phyloP scores from a whole-genome alignment of 495 filamentous ascomycete genomes.

The Penicilliopsis zonata region DNA sequence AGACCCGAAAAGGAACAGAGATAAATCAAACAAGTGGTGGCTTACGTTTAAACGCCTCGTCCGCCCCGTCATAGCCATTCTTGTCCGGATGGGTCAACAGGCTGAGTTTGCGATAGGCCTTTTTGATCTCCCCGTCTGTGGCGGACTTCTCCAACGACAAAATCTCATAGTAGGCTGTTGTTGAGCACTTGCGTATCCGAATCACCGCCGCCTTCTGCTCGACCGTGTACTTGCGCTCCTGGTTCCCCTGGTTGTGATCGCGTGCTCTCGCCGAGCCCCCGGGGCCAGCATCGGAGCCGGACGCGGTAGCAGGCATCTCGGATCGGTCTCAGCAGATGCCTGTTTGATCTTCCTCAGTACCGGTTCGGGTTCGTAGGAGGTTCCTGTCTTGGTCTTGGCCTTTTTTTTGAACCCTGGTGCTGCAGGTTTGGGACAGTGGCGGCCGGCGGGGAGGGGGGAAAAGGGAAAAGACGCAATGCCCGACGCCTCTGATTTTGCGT shows the following conservation, averaged over 20 bases:
- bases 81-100: conserved; percentile 96
- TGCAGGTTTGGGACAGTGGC: too few species aligned
- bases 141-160: conserved; percentile 61
- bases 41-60: conserved; percentile 91
- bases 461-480: too few species aligned
- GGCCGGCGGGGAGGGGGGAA: too few species aligned
- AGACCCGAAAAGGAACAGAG: too few species aligned
- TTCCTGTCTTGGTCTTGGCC: too few species aligned
- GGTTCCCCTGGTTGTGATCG: conserved; percentile 88
- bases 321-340: too few species aligned
- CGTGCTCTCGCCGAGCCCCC: conserved; percentile 54
- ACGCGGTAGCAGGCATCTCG: conserved; percentile 77
- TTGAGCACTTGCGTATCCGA: conserved; percentile 67
- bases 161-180: conserved; percentile 93
- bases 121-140: conserved; percentile 81
- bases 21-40: too few species aligned
- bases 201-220: conserved; percentile 87
- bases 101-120: conserved; percentile 89
- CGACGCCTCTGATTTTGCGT: too few species aligned
- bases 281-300: conserved; percentile 54
- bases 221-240: conserved; percentile 74
- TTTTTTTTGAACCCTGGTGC: too few species aligned
- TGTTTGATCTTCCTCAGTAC: too few species aligned
- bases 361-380: too few species aligned
- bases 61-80: conserved; percentile 92